Base-by-base conservation (phyloP, 169 alveolate species). In the Cryptosporidium meleagridis region DNA sequence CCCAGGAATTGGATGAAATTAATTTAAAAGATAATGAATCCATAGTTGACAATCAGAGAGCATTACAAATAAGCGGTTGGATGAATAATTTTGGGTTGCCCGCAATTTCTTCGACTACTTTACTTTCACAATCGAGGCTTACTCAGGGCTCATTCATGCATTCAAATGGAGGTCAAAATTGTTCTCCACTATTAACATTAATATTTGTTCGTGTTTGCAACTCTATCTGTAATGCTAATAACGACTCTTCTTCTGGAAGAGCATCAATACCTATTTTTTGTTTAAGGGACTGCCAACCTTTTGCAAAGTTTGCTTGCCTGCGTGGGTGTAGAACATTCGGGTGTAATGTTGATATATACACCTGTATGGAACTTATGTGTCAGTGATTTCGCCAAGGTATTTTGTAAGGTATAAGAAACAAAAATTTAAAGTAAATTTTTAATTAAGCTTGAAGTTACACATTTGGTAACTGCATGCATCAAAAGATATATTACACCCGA, bases 281-380 rank as follows among this genome's bases (percentile, higher is more conserved):
- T 55, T 52, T 73, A 26, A 73, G 86, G 52, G 86, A 73, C 18
- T 73, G 86, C 16, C 86, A 55, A 55, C 86, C 68, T n/a, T 73
- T 73, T 12, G 62, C 86, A 55, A 73, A 73, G 55, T 33, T 53
- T 33, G 86, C 86, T 16, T 73, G 86, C 33, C 39, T 73, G 26
- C 86, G 86, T 73, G 86, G 86, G 35, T 73, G 86, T n/a, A 73
- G 86, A 59, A 73, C 44, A 39, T 73, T 53, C 0, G 86, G 86
- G 26, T 73, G 86, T 21, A 55, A 21, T 37, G 86, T 73, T 52
- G 86, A 73, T 26, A 52, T 73, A 55, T 73, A 73, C 31, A 73
- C 86, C 10, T 73, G 86, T 41, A 73, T 73, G 86, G 86, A 73
- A 16, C 68, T 73, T 26, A 73, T 73, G 86, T 73, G 86, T 31